These are phyloP conservation scores for Filosporella fistucella DNA, from an alignment of 495 filamentous ascomycete species.

Conservation along the genomic window DNA sequence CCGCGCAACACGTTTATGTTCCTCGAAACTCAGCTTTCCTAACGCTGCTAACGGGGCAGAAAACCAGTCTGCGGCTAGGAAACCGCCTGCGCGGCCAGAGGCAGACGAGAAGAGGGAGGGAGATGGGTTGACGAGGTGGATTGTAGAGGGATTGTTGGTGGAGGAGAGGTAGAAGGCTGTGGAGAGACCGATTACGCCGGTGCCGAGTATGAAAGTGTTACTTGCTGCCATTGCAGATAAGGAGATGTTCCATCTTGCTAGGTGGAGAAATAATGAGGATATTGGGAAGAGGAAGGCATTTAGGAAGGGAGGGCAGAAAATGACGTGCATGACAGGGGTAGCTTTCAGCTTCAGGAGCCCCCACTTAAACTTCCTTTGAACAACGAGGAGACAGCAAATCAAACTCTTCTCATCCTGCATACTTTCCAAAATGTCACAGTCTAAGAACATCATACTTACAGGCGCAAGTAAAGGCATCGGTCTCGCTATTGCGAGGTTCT, in stretches of 20 bases:
- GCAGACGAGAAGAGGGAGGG: slow-evolving; percentile 63
- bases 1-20: slow-evolving; percentile 61
- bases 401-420: not conserved
- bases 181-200: slow-evolving; percentile 75
- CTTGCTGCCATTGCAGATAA: too few species aligned
- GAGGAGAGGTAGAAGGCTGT: slow-evolving; percentile 71
- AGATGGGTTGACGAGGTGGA: slow-evolving; percentile 68
- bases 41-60: slow-evolving; percentile 45
- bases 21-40: slow-evolving; percentile 62
- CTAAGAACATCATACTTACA: slow-evolving; percentile 64
- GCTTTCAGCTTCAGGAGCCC: too few species aligned
- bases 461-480: slow-evolving; percentile 78
- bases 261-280: too few species aligned
- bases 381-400: too few species aligned
- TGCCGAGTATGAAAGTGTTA: slow-evolving; percentile 69
- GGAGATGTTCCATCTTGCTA: too few species aligned
- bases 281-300: too few species aligned
- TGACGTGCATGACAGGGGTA: too few species aligned
- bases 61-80: slow-evolving; percentile 74
- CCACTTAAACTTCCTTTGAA: too few species aligned
- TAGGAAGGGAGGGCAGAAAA: too few species aligned
- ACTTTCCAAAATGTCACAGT: not conserved
- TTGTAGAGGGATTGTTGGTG: slow-evolving; percentile 43
- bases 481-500: slow-evolving; percentile 66
- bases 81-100: slow-evolving; percentile 70